Conservation (phyloP, 192 early-diverging fungal species). For the Linnemannia hyalina region DNA sequence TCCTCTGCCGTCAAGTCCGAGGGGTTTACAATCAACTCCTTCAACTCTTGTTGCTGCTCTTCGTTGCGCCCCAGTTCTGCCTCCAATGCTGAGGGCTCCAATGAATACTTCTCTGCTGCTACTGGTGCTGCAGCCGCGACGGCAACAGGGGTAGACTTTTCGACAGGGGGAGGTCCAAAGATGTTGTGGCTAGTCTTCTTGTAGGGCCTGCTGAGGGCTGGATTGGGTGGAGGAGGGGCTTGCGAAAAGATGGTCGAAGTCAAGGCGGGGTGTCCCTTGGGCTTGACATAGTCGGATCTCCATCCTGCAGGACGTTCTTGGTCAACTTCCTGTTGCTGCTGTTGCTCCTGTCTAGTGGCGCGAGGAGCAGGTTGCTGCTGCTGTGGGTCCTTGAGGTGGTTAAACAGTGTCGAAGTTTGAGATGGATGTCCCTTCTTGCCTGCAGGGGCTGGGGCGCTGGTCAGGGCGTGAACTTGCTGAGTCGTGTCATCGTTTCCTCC, state of each 20-base stretch:
- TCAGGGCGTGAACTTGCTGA: neutral
- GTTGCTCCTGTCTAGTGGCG: neutral
- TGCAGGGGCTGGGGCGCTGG: constrained; percentile 1
- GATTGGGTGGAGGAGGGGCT: neutral
- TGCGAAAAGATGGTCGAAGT: constrained; percentile 42
- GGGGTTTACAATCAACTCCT: neutral
- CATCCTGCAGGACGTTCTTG: constrained; percentile 47
- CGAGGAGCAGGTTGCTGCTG: neutral
- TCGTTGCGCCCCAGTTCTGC: constrained; percentile 35
- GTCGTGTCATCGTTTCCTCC: constrained; percentile 1
- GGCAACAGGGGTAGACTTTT: neutral
- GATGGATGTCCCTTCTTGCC: constrained; percentile 23
- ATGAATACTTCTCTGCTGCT: neutral
- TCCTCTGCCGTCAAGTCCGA: neutral
- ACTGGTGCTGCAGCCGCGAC: neutral
- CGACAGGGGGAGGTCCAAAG: constrained; percentile 26
- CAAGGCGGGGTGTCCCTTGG: constrained; percentile 54
- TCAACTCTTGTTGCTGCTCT: constrained; percentile 19
- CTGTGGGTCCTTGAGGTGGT: constrained; percentile 23
- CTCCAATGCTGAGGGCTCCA: constrained; percentile 29
- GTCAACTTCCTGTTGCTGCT: constrained; percentile 6
- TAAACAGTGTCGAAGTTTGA: constrained; percentile 41
- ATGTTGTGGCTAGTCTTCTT: constrained; percentile 53
- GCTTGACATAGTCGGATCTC: constrained; percentile 44
- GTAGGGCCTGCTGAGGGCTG: constrained; percentile 8